These are phyloP conservation scores for Cyclotella baltica DNA, from an alignment of 108 stramenopile genomes.

Conservation along the genomic window DNA sequence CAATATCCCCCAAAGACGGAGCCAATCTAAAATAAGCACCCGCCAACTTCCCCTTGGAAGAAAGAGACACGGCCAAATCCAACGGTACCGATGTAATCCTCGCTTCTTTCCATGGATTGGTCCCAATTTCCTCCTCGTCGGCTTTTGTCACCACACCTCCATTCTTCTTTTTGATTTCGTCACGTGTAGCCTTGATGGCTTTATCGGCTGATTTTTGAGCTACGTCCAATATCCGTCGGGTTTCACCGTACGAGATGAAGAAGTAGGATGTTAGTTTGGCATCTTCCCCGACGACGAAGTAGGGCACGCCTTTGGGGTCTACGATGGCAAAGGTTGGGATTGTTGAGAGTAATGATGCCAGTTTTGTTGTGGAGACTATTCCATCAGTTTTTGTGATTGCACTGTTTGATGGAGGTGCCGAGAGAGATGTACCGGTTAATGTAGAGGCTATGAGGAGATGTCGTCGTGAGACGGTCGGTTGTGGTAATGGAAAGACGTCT, in stretches of 20 bases:
- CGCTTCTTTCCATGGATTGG: conserved; percentile 80
- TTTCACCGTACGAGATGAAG: conserved; percentile 75
- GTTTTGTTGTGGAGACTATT: conserved; percentile 35
- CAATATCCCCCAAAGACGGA: conserved; percentile 69
- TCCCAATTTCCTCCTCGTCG: conserved; percentile 54
- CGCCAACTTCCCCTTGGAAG: conserved; percentile 58
- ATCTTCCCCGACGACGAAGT: conserved; percentile 85
- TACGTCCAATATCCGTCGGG: conserved; percentile 67
- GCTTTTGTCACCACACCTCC: conserved; percentile 47
- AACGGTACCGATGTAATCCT: conserved; percentile 77
- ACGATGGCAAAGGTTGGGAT: conserved; percentile 84
- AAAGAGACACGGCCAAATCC: conserved; percentile 77
- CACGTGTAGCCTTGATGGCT: conserved; percentile 57
- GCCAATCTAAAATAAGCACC: conserved; percentile 76
- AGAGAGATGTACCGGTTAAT: background rate
- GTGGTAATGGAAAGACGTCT: too few species aligned
- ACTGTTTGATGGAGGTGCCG: background rate
- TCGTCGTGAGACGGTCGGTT: background rate
- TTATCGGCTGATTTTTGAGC: conserved; percentile 67
- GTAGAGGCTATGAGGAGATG: background rate
- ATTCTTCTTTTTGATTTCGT: conserved; percentile 38
- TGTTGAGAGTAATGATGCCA: conserved; percentile 40
- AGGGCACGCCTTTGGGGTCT: conserved; percentile 75
- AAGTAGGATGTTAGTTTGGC: conserved; percentile 87
- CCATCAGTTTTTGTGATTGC: conserved; percentile 31